Conservation (phyloP, 495 filamentous ascomycete species). For the Xylaria acuta region DNA sequence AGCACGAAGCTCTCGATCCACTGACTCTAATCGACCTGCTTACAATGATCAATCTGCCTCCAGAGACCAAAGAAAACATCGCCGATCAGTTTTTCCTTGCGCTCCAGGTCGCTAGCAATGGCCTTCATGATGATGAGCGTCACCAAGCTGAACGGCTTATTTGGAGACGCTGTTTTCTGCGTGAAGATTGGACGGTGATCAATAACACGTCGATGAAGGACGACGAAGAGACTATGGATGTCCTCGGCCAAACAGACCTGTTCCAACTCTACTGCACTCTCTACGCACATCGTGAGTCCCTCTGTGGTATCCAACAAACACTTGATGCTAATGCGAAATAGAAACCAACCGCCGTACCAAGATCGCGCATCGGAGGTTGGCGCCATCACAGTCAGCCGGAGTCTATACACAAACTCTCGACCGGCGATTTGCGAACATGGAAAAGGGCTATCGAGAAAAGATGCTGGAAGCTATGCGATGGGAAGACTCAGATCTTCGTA, state of each 20-base stretch:
- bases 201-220: slow-evolving; percentile 61
- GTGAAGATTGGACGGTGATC: slow-evolving; percentile 75
- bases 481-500: slow-evolving; percentile 59
- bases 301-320: not conserved
- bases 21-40: slow-evolving; percentile 80
- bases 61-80: slow-evolving; percentile 45
- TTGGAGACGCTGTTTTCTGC: slow-evolving; percentile 82
- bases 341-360: slow-evolving; percentile 33
- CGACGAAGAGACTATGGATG: slow-evolving; percentile 52
- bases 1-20: slow-evolving; percentile 68
- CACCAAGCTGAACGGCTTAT: slow-evolving; percentile 70
- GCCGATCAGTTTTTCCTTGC: slow-evolving; percentile 72
- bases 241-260: slow-evolving; percentile 55
- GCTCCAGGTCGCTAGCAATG: slow-evolving; percentile 67
- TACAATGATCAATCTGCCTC: slow-evolving; percentile 67
- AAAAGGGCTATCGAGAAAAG: slow-evolving; percentile 55
- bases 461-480: slow-evolving; percentile 59
- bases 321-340: slow-evolving; percentile 30
- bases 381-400: slow-evolving; percentile 59
- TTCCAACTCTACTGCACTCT: slow-evolving; percentile 57
- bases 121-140: slow-evolving; percentile 59
- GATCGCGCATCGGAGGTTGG: slow-evolving; percentile 36
- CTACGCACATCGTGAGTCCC: slow-evolving; percentile 51
- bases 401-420: slow-evolving; percentile 60
- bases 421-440: slow-evolving; percentile 57